phyloP scores from a whole-genome alignment of 371 early-diverging fungal genomes.

The Rhizoclosmatium hyalinum region DNA sequence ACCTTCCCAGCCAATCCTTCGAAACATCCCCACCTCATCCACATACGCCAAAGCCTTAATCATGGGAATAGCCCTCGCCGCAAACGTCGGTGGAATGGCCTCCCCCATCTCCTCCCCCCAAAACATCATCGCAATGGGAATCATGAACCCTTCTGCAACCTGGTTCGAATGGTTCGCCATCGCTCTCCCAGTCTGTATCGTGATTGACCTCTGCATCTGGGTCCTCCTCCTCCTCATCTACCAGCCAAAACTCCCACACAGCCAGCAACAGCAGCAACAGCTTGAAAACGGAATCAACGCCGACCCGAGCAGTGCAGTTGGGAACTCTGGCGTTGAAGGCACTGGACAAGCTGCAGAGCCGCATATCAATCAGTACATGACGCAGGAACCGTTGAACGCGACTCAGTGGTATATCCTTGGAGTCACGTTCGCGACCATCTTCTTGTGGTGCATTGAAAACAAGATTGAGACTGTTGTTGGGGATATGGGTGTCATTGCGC shows the following conservation, averaged over 20 bases:
- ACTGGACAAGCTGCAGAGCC: constrained; percentile 16
- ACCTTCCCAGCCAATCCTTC: constrained; percentile 70
- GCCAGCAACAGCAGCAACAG: constrained; percentile 10
- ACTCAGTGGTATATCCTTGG: constrained; percentile 69
- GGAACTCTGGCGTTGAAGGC: not conserved
- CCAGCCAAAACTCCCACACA: constrained; percentile 56
- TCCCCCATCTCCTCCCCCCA: constrained; percentile 98
- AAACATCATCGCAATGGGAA: constrained; percentile 68
- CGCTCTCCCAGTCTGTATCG: constrained; percentile 70
- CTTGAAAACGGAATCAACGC: not conserved
- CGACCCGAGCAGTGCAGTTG: not conserved
- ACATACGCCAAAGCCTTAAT: constrained; percentile 85
- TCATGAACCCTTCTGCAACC: constrained; percentile 82
- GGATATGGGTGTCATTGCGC: constrained; percentile 91
- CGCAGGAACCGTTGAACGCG: constrained; percentile 62
- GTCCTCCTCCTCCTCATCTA: constrained; percentile 74
- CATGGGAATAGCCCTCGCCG: constrained; percentile 91
- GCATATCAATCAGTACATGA: constrained; percentile 33
- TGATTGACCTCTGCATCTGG: constrained; percentile 82
- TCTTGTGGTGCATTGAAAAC: constrained; percentile 87
- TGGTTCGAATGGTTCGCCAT: constrained; percentile 71
- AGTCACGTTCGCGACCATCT: constrained; percentile 73
- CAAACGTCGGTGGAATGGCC: constrained; percentile 96
- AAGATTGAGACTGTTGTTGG: constrained; percentile 77
- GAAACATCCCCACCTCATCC: constrained; percentile 72